Evolutionary conservation across 805 yeast genomes (phyloP).

Genomic region (Barnettozyma wickerhamii): DNA sequence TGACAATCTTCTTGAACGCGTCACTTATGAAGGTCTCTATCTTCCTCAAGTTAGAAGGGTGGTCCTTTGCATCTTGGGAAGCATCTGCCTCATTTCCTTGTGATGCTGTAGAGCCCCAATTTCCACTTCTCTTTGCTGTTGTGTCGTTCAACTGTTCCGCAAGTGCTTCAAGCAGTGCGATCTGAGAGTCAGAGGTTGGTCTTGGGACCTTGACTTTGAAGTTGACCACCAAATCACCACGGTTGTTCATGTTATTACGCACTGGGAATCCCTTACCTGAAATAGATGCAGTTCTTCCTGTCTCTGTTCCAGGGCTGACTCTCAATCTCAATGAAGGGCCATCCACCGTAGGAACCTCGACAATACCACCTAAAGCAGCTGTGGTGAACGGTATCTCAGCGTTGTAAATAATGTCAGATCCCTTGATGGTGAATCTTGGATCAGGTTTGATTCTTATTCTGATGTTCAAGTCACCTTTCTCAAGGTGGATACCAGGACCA

Average conservation of each 20-base stretch:
- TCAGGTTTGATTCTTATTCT: constrained; percentile 78
- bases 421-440: constrained; percentile 59
- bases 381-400: constrained; percentile 87
- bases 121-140: constrained; percentile 59
- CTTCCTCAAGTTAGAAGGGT: constrained; percentile 46
- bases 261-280: constrained; percentile 88
- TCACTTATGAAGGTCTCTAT: constrained; percentile 50
- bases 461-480: constrained; percentile 85
- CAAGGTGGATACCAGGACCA: constrained; percentile 61
- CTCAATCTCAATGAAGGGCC: constrained; percentile 73
- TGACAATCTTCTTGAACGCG: constrained; percentile 41
- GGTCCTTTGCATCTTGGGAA: constrained; percentile 11
- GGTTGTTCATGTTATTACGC: constrained; percentile 42
- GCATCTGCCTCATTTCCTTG: background rate
- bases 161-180: constrained; percentile 85
- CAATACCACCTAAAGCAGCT: constrained; percentile 91
- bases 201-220: constrained; percentile 66
- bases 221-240: constrained; percentile 80
- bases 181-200: constrained; percentile 81
- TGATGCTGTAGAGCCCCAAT: constrained; percentile 15
- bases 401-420: constrained; percentile 59
- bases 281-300: constrained; percentile 66
- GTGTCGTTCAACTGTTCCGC: constrained; percentile 87
- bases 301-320: constrained; percentile 81
- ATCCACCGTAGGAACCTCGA: constrained; percentile 86